Evolutionary conservation across 495 filamentous ascomycete species (phyloP), one percentile per base, ranked within the genome.

Genomic region (Tuber magnatum): DNA sequence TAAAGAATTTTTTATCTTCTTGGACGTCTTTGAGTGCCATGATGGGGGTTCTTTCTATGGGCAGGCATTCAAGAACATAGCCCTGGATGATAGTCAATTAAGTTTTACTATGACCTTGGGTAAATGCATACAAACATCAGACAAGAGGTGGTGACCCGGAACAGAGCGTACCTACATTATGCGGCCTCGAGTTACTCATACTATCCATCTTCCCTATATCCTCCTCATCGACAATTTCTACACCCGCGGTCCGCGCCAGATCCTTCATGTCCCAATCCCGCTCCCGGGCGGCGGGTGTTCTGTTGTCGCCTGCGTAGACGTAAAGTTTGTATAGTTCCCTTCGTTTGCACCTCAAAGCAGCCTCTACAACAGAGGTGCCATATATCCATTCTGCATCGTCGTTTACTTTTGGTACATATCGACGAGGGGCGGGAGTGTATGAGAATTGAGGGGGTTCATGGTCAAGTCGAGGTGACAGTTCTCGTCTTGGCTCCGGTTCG

Each of bases 311-410:
- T 7, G 83, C 86, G 83, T 91, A 93, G 28, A 94, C 83, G 83
- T 97, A 97, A 12, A 99, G 86, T 72, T 91, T 92, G 85, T 95
- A 97, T 6, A 97, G 83, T 78, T 93, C 87, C 61, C 95, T 89
- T 18, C 88, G 86, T 32, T 85, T 84, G 71, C 89, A 87, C 74
- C 85, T 89, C 32, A 99, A 84, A 1, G 94, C 94, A 10, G 94
- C 92, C 73, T 91, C 89, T n/a, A 97, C 92, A 3, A 91, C 88
- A 12, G 90, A 90, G 24, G 87, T 88, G 22, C 95, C 95, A 81
- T 97, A 98, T 12, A 99, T 87, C 83, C 97, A 98, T 76, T 96
- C 91, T 1, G 94, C 95, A 51, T 94, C 92, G 14, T 71, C 39
- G 46, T 79, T 40, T 22, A 71, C 10, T 44, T 79, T 81, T 8